A percentile compares a stretch with the other conserved stretches of the same genome.
Conservation (phyloP, 257 asterid species). For the Cinchona pubescens region DNA sequence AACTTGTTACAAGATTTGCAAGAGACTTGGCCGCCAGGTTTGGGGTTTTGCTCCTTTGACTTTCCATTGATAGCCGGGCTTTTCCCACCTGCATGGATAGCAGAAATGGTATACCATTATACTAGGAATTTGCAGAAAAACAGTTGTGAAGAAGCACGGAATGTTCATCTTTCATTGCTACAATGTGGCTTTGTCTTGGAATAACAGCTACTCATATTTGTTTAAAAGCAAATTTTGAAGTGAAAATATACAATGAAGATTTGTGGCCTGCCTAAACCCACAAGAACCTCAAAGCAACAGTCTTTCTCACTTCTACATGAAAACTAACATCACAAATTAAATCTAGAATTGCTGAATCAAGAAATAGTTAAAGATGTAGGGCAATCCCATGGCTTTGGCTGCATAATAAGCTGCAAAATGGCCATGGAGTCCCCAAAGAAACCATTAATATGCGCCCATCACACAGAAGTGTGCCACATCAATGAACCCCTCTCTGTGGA, state of each 20-base stretch:
- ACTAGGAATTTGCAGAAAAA: neutral
- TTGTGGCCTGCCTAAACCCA: neutral
- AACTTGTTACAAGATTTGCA: conserved; percentile 27
- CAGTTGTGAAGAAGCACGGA: neutral
- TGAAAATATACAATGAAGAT: neutral
- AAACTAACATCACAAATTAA: neutral
- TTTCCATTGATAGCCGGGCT: conserved; percentile 7
- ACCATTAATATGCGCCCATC: conserved; percentile 32
- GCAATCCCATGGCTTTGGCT: conserved; percentile 46
- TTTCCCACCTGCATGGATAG: conserved; percentile 2
- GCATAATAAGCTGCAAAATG: conserved; percentile 55
- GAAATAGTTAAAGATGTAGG: conserved; percentile 35
- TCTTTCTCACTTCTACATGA: neutral
- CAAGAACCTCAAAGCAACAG: neutral
- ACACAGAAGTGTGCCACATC: conserved; percentile 37
- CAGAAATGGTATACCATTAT: neutral
- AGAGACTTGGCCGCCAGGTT: conserved; percentile 4
- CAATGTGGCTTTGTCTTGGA: neutral
- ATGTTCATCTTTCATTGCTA: neutral
- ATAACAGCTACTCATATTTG: neutral
- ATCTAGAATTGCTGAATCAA: neutral
- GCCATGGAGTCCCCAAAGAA: conserved; percentile 37
- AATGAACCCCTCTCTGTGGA: conserved; percentile 35
- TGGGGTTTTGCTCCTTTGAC: neutral
- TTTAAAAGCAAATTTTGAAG: neutral